Evolutionary conservation across 345 rosid genomes (phyloP), one percentile per base, ranked within the genome.

Genomic region (Populus nigra): DNA sequence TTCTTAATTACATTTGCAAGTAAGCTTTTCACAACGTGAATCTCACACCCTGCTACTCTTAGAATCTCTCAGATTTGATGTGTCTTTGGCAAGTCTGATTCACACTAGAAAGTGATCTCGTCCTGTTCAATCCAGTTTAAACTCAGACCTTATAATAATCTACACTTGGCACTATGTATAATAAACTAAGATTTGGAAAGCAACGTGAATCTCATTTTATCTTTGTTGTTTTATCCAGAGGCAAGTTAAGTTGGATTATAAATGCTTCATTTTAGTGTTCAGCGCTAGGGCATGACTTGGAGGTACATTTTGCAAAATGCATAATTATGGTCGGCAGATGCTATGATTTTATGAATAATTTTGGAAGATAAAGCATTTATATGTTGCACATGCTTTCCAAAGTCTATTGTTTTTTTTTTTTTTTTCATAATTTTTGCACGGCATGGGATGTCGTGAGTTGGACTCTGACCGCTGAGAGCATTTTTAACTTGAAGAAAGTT

Each of bases 1-100:
- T n/a, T 61, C 73, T 72, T 82, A 49, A 69, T 70, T 50, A 68
- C 55, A 59, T 39, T 35, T 53, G 62, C 71, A 50, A 71, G 79
- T 81, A 76, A 67, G 65, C 67, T 62, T n/a, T 55, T n/a, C 71
- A 7, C 43, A 25, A 10, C 53, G 38, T 63, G 35, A 17, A 33
- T 47, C 35, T 27, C 39, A 16, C 12, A 18, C 71, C 65, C 68
- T 47, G 23, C 69, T 23, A 8, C 31, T 74, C 33, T 36, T 55
- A 23, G 45, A 22, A 65, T 77, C 62, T 50, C 13, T 35, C 15
- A 45, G 41, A 47, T 33, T 53, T 16, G 41, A 72, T 18, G 20
- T 17, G 57, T 38, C 65, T 53, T 8, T 50, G 43, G 7, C 68
- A 53, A 23, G 17, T 47, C 31, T 45, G 67, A 47, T 43, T 25